phyloP scores from a whole-genome alignment of 169 alveolate genomes.

The Ichthyophthirius multifiliis region DNA sequence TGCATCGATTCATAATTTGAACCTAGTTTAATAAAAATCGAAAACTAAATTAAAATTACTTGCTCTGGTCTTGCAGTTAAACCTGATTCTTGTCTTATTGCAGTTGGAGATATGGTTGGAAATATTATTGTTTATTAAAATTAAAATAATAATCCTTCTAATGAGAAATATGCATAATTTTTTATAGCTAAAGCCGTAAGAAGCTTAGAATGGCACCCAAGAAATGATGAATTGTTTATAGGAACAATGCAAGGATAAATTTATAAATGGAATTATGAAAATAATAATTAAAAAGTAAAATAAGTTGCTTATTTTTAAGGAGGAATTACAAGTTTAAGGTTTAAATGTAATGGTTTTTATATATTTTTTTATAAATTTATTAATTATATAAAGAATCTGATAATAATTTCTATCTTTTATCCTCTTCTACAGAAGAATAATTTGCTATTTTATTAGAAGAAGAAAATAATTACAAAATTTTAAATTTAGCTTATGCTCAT shows the following conservation, averaged over 20 bases:
- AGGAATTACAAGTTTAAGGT: conserved; percentile 19
- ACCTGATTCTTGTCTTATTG: conserved; percentile 13
- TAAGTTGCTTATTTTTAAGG: conserved; percentile 18
- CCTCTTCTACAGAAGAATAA: conserved; percentile 17
- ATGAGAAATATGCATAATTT: neutral
- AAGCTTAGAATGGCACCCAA: conserved; percentile 38
- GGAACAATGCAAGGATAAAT: conserved; percentile 59
- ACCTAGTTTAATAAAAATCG: neutral
- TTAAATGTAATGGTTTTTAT: neutral
- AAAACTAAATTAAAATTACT: conserved; percentile 23
- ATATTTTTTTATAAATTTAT: neutral
- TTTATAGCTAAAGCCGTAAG: conserved; percentile 30
- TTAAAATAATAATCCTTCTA: neutral
- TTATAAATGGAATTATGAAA: conserved; percentile 25
- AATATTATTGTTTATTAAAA: conserved; percentile 6
- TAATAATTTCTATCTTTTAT: neutral
- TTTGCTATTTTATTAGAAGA: neutral
- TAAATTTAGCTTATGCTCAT: neutral
- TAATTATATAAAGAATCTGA: neutral
- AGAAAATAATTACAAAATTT: neutral
- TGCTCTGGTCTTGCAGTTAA: conserved; percentile 41
- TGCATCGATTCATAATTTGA: too few relatives aligned
- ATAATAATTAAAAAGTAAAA: neutral
- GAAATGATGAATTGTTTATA: conserved; percentile 16
- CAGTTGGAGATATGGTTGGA: conserved; percentile 56